These are phyloP conservation scores for Irpex sp. DNA, from an alignment of 1,284 basidiomycete genomes.

Conservation along the genomic window DNA sequence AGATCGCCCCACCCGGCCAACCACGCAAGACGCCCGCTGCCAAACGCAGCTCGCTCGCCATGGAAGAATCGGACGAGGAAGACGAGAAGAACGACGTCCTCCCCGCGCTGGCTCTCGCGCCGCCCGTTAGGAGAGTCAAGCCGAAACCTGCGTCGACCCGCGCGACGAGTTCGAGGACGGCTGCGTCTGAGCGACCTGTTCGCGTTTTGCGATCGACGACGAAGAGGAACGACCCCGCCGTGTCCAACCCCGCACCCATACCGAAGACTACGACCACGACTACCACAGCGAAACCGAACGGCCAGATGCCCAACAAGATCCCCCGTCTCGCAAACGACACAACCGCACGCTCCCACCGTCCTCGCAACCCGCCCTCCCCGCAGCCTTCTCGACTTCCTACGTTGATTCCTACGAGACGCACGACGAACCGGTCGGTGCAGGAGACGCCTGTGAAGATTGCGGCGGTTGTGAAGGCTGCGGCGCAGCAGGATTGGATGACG, in stretches of 20 bases:
- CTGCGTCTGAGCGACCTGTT: slow-evolving; percentile 67
- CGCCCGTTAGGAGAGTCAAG: slow-evolving; percentile 30
- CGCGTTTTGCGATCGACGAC: slow-evolving; percentile 72
- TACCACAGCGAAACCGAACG: slow-evolving; percentile 26
- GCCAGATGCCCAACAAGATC: slow-evolving; percentile 70
- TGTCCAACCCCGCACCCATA: slow-evolving; percentile 24
- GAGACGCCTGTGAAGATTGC: slow-evolving; percentile 41
- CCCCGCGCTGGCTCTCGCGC: slow-evolving; percentile 53
- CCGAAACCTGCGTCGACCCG: slow-evolving; percentile 41
- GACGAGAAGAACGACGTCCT: slow-evolving; percentile 62
- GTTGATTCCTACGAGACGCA: slow-evolving; percentile 51
- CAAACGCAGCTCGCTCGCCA: slow-evolving; percentile 55
- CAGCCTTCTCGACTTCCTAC: slow-evolving; percentile 74
- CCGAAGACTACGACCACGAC: slow-evolving; percentile 10
- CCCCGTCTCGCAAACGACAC: slow-evolving; percentile 62
- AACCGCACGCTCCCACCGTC: slow-evolving; percentile 38
- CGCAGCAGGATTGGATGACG: slow-evolving; percentile 67
- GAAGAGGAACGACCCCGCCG: slow-evolving; percentile 37
- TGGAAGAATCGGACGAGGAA: slow-evolving; percentile 51
- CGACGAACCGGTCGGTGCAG: slow-evolving; percentile 43
- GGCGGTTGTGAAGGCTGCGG: slow-evolving; percentile 21
- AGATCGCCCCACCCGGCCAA: slow-evolving; percentile 74
- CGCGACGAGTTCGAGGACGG: slow-evolving; percentile 40
- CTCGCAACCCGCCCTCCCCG: slow-evolving; percentile 48
- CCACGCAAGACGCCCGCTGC: slow-evolving; percentile 80